Evolutionary conservation across 768 basidiomycete genomes (phyloP).

Genomic region (Trametes meyenii): DNA sequence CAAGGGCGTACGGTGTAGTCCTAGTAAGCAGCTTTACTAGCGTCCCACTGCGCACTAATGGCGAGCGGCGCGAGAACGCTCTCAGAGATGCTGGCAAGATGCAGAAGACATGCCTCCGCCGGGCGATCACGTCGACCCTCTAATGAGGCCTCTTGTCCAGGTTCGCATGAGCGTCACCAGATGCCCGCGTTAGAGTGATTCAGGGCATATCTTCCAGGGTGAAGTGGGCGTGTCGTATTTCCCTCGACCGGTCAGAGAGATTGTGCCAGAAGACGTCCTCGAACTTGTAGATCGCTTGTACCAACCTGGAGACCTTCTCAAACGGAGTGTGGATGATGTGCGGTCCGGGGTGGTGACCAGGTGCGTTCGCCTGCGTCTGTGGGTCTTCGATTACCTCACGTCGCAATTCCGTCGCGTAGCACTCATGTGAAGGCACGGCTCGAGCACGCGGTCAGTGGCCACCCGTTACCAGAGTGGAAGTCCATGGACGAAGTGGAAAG

Average conservation of each 20-base stretch:
- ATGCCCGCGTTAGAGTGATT: background rate
- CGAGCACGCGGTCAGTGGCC: slow-evolving; percentile 72
- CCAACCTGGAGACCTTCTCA: slow-evolving; percentile 80
- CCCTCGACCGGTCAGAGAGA: slow-evolving; percentile 57
- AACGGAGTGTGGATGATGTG: slow-evolving; percentile 73
- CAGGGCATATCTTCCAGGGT: slow-evolving; percentile 41
- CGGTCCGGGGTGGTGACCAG: slow-evolving; percentile 73
- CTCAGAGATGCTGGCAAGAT: slow-evolving; percentile 87
- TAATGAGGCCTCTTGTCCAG: slow-evolving; percentile 69
- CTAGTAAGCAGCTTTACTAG: slow-evolving; percentile 48
- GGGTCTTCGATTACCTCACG: background rate
- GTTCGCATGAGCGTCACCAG: slow-evolving; percentile 1
- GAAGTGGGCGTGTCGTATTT: slow-evolving; percentile 84
- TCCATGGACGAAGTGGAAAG: slow-evolving; percentile 58
- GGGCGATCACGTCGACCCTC: slow-evolving; percentile 57
- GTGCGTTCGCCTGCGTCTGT: slow-evolving; percentile 15
- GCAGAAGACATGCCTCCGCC: slow-evolving; percentile 66
- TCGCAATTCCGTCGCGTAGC: slow-evolving; percentile 21
- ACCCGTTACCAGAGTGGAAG: slow-evolving; percentile 65
- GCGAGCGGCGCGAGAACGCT: slow-evolving; percentile 2
- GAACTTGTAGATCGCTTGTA: slow-evolving; percentile 76
- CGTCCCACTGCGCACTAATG: background rate
- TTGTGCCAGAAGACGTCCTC: slow-evolving; percentile 70
- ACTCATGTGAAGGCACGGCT: slow-evolving; percentile 66
- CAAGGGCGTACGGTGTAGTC: slow-evolving; percentile 59